Base-by-base conservation (phyloP, 2,329 filamentous ascomycete species). In the Claviceps sp. region DNA sequence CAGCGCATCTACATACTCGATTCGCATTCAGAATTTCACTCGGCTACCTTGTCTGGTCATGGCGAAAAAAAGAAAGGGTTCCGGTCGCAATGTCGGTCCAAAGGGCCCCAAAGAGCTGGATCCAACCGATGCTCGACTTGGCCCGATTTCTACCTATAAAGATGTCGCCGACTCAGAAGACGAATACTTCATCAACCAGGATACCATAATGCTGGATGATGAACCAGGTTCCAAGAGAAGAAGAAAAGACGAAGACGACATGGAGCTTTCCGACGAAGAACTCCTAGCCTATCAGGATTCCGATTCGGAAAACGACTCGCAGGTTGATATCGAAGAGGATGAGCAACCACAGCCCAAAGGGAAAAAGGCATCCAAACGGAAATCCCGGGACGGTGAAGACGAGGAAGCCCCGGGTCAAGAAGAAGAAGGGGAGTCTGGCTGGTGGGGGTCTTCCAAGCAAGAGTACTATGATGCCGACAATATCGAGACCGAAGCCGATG, bases 161-260 rank as follows among this genome's bases (percentile, higher is more conserved):
- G 88, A 95, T 68, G 84, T 98, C 59, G 88, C 90, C 57, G 85
- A 96, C 65, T 94, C 89, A 1, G 88, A 95, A 66, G 93, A 98
- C 66, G 88, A 95, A 64, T 95, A 95, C 66, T 88, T 91, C 61
- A 74, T 90, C 54, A 85, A 90, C 57, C 80, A 86, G 57, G 93
- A 98, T 68, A 85, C 87, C 63, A 82, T 98, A 56, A 69, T 91
- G 61, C 76, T 98, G 39, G 88, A 95, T 34, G 88, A 95, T 58
- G 85, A 77, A 37, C 87, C 85, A 14, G 78, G 80, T 40, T 82
- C 82, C 34, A 96, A 96, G 71, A 82, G 87, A 57, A 76, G 83
- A 61, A 81, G 84, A 60, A 85, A 82, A 59, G 74, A 82, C 52
- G 84, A 91, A 62, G 80, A 93, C 55, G 79, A 81, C 39, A 66